Evolutionary conservation across 148 eudicot species (phyloP), one percentile per base, ranked within the genome.

Genomic region (Chenopodium suecicum): DNA sequence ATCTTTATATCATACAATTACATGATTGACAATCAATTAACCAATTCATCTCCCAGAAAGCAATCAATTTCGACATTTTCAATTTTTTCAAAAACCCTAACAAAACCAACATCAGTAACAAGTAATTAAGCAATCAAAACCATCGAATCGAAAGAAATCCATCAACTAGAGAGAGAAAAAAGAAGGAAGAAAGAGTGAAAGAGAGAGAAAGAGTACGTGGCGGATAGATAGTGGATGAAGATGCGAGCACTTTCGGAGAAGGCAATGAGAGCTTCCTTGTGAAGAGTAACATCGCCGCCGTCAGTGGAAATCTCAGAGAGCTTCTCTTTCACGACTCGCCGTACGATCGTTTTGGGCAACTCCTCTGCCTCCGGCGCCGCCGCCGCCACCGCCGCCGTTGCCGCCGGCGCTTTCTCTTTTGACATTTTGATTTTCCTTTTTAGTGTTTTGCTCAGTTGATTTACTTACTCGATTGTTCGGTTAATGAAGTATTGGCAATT

Each of bases 171-270:
- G 9, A 10, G 3, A 9, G 75, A 72, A 62, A 72, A 70, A 74
- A 78, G 66, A 56, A 75, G 74, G 48, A 56, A 63, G 78, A 19
- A 65, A 22, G 70, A 47, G 70, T 89, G 74, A 74, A 78, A 70
- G 63, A 75, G 74, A 56, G 63, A 63, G 79, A 19, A 65, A 22
- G 70, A 47, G 70, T 89, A 95, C 98, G 95, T 89, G 73, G 99
- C 98, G 80, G 99, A 91, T 76, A 95, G 94, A 81, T 95, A 93
- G 75, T 95, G 99, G 80, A 95, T 95, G 92, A 95, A 95, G 79
- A 95, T 89, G 16, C 98, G 91, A 63, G 93, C 90, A 79, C 94
- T 90, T 79, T 95, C 99, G 54, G 99, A 89, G 89, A 95, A 95
- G 6, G 98, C 99, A 13, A 50, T 80, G 64, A 93, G 89, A 58